Conservation (phyloP, 495 filamentous ascomycete genomes). For the Penicillium turbatum region DNA sequence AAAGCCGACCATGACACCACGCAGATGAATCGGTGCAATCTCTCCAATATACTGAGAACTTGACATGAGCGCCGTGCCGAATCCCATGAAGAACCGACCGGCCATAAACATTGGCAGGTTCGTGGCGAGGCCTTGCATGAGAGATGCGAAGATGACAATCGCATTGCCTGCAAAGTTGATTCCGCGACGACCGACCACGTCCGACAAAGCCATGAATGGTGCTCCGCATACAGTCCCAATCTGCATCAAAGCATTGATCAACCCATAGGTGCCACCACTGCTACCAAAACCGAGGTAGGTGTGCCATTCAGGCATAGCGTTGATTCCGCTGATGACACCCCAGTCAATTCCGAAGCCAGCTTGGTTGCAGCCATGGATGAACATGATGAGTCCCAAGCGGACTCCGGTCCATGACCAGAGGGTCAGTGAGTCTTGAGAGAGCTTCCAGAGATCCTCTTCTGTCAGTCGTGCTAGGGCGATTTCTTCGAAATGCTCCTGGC, state of each 20-base stretch:
- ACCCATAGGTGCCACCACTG: constrained; percentile 27
- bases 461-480: constrained; percentile 34
- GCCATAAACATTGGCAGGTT: constrained; percentile 38
- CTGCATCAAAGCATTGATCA: constrained; percentile 39
- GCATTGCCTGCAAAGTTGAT: constrained; percentile 39
- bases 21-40: constrained; percentile 39
- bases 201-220: constrained; percentile 34
- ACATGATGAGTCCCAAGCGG: constrained; percentile 35
- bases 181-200: constrained; percentile 38
- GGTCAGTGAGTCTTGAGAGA: constrained; percentile 29
- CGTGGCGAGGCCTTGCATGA: constrained; percentile 36
- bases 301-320: constrained; percentile 31
- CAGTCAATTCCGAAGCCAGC: constrained; percentile 44
- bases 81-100: constrained; percentile 40
- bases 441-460: constrained; percentile 35
- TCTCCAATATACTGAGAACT: constrained; percentile 44
- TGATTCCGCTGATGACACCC: constrained; percentile 40
- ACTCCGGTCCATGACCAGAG: constrained; percentile 33
- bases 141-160: constrained; percentile 33
- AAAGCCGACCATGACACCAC: constrained; percentile 42
- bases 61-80: constrained; percentile 37
- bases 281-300: constrained; percentile 29
- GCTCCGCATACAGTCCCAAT: constrained; percentile 38
- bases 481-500: constrained; percentile 31
- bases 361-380: constrained; percentile 40